These are phyloP conservation scores for Pseudodiploospora longispora DNA, from an alignment of 2,329 filamentous ascomycete genomes.

Conservation along the genomic window DNA sequence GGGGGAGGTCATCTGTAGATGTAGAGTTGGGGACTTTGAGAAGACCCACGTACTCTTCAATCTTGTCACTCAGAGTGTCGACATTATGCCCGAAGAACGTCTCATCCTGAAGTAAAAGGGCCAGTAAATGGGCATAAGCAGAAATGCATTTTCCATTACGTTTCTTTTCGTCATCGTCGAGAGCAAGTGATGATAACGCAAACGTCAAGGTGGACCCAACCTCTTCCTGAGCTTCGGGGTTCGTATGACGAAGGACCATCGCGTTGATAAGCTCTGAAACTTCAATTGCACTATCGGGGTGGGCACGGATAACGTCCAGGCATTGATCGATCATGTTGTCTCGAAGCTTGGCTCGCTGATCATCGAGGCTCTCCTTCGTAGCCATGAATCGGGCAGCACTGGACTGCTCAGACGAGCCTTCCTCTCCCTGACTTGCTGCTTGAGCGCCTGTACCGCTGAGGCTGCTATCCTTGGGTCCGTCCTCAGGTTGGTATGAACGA, in stretches of 20 bases:
- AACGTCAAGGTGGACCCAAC: constrained; percentile 77
- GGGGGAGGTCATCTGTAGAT: constrained; percentile 68
- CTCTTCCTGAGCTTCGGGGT: constrained; percentile 54
- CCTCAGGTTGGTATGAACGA: constrained; percentile 12
- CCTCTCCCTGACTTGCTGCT: constrained; percentile 6
- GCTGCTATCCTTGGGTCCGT: constrained; percentile 13
- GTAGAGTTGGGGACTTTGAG: constrained; percentile 62
- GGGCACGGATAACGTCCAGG: constrained; percentile 79
- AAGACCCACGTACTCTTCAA: constrained; percentile 69
- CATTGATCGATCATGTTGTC: constrained; percentile 79
- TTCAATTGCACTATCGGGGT: constrained; percentile 84
- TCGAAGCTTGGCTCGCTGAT: constrained; percentile 63
- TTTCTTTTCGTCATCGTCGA: constrained; percentile 58
- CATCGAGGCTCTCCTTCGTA: constrained; percentile 70
- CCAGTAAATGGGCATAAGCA: constrained; percentile 86
- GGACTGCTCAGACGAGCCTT: constrained; percentile 11
- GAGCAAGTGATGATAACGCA: constrained; percentile 64
- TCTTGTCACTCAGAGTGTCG: constrained; percentile 66
- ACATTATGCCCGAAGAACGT: constrained; percentile 72
- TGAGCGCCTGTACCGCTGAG: constrained; percentile 15
- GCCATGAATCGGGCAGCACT: constrained; percentile 12
- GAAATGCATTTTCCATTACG: constrained; percentile 58
- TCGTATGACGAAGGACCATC: constrained; percentile 53
- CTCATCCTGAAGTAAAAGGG: constrained; percentile 75
- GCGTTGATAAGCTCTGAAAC: constrained; percentile 77